phyloP scores from a whole-genome alignment of 805 yeast species.

The Monosporozyma yasuniensis region DNA sequence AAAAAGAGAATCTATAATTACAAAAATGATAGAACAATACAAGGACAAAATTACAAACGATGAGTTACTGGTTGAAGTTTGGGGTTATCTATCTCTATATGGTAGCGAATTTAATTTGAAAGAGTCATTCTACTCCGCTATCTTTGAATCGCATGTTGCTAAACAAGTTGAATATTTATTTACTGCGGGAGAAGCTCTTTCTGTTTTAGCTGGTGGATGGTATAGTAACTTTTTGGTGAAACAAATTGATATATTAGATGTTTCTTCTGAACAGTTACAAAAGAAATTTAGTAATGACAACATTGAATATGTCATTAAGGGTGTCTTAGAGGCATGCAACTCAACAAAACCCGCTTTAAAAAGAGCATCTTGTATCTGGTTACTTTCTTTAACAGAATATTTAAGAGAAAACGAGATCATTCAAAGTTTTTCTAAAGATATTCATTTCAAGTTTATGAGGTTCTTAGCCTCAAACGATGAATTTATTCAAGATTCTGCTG shows the following conservation, averaged over 20 bases:
- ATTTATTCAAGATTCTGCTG: conserved; percentile 83
- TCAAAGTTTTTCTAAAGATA: conserved; percentile 39
- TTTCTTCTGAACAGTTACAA: conserved; percentile 8
- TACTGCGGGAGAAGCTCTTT: conserved; percentile 75
- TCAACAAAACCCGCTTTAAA: conserved; percentile 67
- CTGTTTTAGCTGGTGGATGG: conserved; percentile 71
- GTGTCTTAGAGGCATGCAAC: conserved; percentile 44
- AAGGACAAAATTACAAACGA: conserved; percentile 41
- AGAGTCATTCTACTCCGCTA: conserved; percentile 33
- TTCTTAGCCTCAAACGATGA: conserved; percentile 79
- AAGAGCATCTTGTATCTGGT: conserved; percentile 77
- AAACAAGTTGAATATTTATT: conserved; percentile 72
- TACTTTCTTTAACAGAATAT: conserved; percentile 69
- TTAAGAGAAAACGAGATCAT: conserved; percentile 44
- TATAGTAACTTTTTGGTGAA: conserved; percentile 45
- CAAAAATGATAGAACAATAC: conserved; percentile 24
- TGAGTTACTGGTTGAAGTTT: conserved; percentile 49
- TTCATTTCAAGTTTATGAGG: conserved; percentile 68
- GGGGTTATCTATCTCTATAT: conserved; percentile 46
- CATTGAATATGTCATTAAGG: conserved; percentile 33
- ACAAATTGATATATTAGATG: conserved; percentile 45
- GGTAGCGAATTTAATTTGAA: conserved; percentile 22
- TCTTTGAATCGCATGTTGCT: conserved; percentile 52
- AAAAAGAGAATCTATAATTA: conserved; percentile 17
- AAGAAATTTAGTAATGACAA: conserved; percentile 10